Base-by-base conservation (phyloP, 1,284 basidiomycete species). In the Meira miltonrushii region DNA sequence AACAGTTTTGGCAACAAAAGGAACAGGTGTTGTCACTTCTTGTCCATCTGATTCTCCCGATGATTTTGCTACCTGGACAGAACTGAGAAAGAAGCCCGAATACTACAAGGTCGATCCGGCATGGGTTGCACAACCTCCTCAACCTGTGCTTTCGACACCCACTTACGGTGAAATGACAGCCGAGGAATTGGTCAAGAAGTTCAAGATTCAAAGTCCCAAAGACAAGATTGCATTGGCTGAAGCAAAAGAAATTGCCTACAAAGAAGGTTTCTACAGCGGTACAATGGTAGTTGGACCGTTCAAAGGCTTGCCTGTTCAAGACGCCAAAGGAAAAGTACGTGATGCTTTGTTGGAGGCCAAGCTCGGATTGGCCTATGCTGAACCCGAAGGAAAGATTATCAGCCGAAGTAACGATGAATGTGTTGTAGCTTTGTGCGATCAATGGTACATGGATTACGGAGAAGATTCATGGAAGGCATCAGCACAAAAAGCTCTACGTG, bases 361-460 rank as follows among this genome's bases (percentile, higher is more conserved):
- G 2, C 78, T 90, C 53, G 95, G 90, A 8, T 87, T 94, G 72
- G 83, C 90, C 54, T 98, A 98, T 78, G 92, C 92, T 17, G 95
- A 98, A 81, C 95, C 95, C 0, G 94, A 97, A 80, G 90, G 89
- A 58, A 80, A 90, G 75, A 88, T 97, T 75, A 86, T 93, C 75
- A 91, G 88, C 59, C 84, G 94, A 55, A 91, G 88, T 79, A 86
- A 84, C 21, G 94, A 98, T 76, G 94, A 97, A 80, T 98, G 94
- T 82, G 89, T 97, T 39, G 93, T 98, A 60, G 93, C 94, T 6
- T 82, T 98, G 65, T 94, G 92, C 85, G 95, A 99, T 79, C 95
- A 99, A 80, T 99, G 94, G 93, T 98, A 98, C 81, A 82, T 98
- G 78, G 92, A 98, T 81, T 99, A 98, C 76, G 95, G 94, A 71